A percentile compares a stretch with the other conserved stretches of the same genome.
phyloP scores from a whole-genome alignment of 2,329 filamentous ascomycete genomes.

The Aureobasidium sp. region DNA sequence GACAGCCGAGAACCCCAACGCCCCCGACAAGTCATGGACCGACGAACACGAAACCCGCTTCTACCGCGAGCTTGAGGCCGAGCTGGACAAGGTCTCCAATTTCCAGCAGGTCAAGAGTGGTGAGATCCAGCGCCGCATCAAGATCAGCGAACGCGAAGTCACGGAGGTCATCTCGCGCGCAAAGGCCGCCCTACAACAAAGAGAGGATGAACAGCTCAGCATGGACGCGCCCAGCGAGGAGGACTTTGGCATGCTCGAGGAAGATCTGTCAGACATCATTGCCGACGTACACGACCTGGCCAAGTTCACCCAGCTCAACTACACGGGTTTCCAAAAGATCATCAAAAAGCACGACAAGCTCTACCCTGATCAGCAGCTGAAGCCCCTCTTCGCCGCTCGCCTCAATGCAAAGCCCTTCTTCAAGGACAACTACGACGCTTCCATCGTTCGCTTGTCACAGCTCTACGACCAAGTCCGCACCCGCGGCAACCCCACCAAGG shows the following conservation, averaged over 20 bases:
- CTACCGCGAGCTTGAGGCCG: conserved; percentile 74
- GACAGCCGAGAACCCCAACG: conserved; percentile 30
- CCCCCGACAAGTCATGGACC: conserved; percentile 59
- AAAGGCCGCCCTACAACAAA: conserved; percentile 35
- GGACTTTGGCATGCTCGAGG: conserved; percentile 87
- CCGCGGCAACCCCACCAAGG: conserved; percentile 82
- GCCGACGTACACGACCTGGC: conserved; percentile 96
- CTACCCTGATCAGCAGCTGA: conserved; percentile 68
- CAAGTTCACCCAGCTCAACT: conserved; percentile 97
- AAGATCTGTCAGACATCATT: conserved; percentile 94
- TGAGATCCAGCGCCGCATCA: conserved; percentile 87
- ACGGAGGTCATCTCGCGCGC: conserved; percentile 73
- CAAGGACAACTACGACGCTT: conserved; percentile 96
- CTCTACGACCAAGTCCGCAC: conserved; percentile 93
- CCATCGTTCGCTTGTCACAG: conserved; percentile 87
- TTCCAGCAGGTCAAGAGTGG: conserved; percentile 97
- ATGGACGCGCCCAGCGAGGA: conserved; percentile 61
- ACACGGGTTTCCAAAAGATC: conserved; percentile 98
- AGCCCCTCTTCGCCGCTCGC: conserved; percentile 88
- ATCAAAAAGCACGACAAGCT: conserved; percentile 82
- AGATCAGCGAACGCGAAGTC: conserved; percentile 80
- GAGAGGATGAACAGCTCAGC: conserved; percentile 25
- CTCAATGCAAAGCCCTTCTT: conserved; percentile 97
- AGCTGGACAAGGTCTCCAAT: conserved; percentile 94
- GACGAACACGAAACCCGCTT: conserved; percentile 89